A percentile compares a stretch with the other conserved stretches of the same genome.
Evolutionary conservation across 2,329 filamentous ascomycete species (phyloP).

Genomic region (Fusarium phyllophilum): DNA sequence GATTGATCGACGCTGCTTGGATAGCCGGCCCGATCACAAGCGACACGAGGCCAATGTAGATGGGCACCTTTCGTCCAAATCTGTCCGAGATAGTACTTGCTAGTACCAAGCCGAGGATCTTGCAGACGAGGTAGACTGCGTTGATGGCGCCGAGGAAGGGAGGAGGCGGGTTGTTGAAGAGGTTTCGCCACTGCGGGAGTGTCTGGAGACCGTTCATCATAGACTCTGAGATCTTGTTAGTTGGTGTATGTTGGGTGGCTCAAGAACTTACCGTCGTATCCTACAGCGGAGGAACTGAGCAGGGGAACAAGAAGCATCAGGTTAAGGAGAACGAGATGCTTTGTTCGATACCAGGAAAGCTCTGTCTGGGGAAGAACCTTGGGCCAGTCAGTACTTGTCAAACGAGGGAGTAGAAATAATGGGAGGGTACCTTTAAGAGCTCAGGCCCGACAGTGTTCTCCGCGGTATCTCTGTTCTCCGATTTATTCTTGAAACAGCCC

Average conservation of each 20-base stretch:
- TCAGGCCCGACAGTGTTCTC: not conserved
- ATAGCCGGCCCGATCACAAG: not conserved
- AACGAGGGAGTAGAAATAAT: not conserved
- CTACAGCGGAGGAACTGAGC: not conserved
- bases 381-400: not conserved
- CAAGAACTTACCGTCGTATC: not conserved
- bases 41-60: not conserved
- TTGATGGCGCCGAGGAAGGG: not conserved
- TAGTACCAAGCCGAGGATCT: not conserved
- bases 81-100: not conserved
- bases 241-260: rapidly evolving
- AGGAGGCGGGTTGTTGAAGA: not conserved
- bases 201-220: not conserved
- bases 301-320: not conserved
- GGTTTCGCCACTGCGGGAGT: not conserved
- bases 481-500: not conserved
- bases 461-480: not conserved
- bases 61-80: not conserved
- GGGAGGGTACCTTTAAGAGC: not conserved
- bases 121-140: not conserved
- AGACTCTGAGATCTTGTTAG: not conserved
- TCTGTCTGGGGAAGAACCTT: not conserved
- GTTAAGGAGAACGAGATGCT: not conserved
- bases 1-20: too few species aligned
- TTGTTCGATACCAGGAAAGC: not conserved